Percentiles rank a stretch among this genome's conserved stretches.
These are phyloP conservation scores for Aspergillus leporis DNA, from an alignment of 495 filamentous ascomycete genomes.

Conservation along the genomic window DNA sequence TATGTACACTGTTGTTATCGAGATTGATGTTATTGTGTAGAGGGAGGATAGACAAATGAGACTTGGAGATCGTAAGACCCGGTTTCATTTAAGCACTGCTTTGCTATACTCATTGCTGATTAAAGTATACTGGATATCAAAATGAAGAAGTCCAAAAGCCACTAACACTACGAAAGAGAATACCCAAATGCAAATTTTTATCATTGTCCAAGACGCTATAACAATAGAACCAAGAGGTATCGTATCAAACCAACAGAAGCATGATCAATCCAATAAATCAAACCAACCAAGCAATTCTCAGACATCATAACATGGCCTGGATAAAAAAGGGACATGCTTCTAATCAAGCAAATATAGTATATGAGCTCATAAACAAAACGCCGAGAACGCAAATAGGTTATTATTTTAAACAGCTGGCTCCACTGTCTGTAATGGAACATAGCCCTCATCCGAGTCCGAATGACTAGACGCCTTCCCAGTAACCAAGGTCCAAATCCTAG, in stretches of 20 bases:
- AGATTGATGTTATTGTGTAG: background rate
- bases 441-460: constrained; percentile 37
- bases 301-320: too few species aligned
- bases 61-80: background rate
- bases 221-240: background rate
- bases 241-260: background rate
- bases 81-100: background rate
- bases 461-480: constrained; percentile 28
- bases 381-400: background rate
- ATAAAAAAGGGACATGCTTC: background rate
- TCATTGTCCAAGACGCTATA: background rate
- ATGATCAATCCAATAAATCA: background rate
- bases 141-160: background rate
- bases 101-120: background rate
- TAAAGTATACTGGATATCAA: background rate
- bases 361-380: background rate
- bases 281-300: background rate
- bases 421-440: constrained; percentile 47
- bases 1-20: background rate
- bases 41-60: background rate
- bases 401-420: constrained; percentile 36
- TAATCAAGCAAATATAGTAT: background rate
- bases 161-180: background rate
- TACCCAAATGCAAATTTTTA: background rate
- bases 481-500: constrained; percentile 28